These are phyloP conservation scores for Diaporthe ampelina DNA, from an alignment of 2,329 filamentous ascomycete species.

Conservation along the genomic window DNA sequence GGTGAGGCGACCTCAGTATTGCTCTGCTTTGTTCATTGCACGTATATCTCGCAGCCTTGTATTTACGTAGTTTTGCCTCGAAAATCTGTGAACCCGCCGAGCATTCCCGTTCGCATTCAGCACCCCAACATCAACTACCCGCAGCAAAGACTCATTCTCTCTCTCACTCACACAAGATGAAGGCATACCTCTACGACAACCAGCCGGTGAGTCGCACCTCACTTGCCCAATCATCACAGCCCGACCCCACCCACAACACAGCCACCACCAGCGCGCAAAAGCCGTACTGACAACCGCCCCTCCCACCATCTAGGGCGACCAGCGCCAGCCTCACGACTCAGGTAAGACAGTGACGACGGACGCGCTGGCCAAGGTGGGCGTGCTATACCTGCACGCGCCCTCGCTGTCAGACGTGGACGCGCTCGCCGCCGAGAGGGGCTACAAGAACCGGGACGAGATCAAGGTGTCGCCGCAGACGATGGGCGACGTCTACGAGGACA, in stretches of 20 bases:
- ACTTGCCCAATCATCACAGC: conserved; percentile 23
- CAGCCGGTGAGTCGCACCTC: conserved; percentile 58
- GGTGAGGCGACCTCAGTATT: not conserved
- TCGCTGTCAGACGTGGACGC: conserved; percentile 77
- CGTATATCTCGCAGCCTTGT: not conserved
- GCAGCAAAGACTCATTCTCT: too few species aligned
- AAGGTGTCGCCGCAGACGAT: conserved; percentile 88
- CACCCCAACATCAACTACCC: conserved; percentile 47
- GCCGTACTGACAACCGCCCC: not conserved
- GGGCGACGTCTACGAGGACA: conserved; percentile 90
- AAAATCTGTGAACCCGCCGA: not conserved
- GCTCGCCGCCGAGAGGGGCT: conserved; percentile 81
- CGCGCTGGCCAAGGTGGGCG: conserved; percentile 81
- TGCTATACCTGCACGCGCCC: conserved; percentile 81
- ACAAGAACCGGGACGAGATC: conserved; percentile 96
- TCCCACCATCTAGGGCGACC: conserved; percentile 80
- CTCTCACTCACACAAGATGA: conserved; percentile 57
- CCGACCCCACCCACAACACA: conserved; percentile 1
- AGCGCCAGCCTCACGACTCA: conserved; percentile 91
- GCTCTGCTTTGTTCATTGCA: not conserved
- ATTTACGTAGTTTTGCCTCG: not conserved
- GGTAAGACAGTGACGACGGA: conserved; percentile 75
- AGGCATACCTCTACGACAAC: conserved; percentile 71
- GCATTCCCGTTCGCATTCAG: not conserved
- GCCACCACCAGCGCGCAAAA: conserved; percentile 4